Evolutionary conservation across 148 eudicot genomes (phyloP), one percentile per base, ranked within the genome.

Genomic region (Camellia japonica): DNA sequence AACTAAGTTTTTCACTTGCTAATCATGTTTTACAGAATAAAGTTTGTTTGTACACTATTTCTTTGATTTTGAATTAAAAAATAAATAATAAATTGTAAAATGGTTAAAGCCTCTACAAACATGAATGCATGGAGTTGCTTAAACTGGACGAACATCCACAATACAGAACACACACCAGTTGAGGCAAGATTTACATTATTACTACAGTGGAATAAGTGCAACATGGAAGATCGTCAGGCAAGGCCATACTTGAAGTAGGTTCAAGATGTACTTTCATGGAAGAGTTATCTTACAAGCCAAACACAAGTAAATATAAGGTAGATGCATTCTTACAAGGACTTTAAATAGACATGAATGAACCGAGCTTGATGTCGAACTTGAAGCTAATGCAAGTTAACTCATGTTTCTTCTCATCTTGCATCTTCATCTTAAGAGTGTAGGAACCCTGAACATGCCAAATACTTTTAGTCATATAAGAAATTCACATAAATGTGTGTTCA

Each of bases 391-490:
- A 94, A 41, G 97, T 86, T 83, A 94, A 78, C 64, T 85, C 82
- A 43, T 80, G 77, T 19, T 87, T 88, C 67, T 87, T 81, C 19
- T 44, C 90, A 59, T 91, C 97, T 80, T 68, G 23, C 78, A 94
- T 82, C 79, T 80, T 88, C 94, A 94, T 86, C 86, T 78, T 91
- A 72, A 94, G 90, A 7, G 88, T 74, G 91, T 92, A 94, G 1
- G 86, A 77, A 64, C 98, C 98, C 97, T 92, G 87, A 42, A 78
- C 8, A 78, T 19, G 60, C 54, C 16, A 62, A 51, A 70, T 10
- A 8, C 46, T 6, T 16, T 44, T 18, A 16, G 49, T 68, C 56
- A 19, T 10, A 11, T n/a, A 47, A 71, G 11, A 49, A 12, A n/a
- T 56, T 0, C 0, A 3, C 47, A 2, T 71, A 51, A 55, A 20